Evolutionary conservation across 2,329 filamentous ascomycete species (phyloP).

Genomic region (Fusarium lyarnte): DNA sequence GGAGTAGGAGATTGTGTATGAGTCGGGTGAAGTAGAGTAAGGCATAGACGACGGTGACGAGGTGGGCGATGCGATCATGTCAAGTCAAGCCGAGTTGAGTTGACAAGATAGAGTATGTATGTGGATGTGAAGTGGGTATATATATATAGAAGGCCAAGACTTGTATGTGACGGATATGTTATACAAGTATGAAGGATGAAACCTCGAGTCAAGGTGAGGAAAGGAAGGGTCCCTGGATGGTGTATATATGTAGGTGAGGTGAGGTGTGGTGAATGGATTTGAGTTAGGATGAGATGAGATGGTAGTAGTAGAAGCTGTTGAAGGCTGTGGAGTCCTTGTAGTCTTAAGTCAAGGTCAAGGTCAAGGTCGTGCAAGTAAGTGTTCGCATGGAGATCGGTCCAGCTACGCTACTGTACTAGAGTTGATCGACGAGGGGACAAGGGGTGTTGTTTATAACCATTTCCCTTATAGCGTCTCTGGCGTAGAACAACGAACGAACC

Average conservation of each 20-base stretch:
- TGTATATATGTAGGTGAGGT: conserved; percentile 38
- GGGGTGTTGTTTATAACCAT: conserved; percentile 38
- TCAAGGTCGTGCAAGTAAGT: conserved; percentile 38
- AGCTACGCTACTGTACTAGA: conserved; percentile 34
- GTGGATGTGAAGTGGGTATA: conserved; percentile 19
- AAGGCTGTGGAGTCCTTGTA: conserved; percentile 38
- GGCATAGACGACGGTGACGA: conserved; percentile 22
- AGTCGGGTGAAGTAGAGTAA: conserved; percentile 21
- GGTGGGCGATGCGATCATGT: conserved; percentile 26
- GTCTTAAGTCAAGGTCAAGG: conserved; percentile 28
- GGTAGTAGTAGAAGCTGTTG: conserved; percentile 22
- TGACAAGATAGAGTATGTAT: background rate
- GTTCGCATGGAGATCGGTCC: conserved; percentile 44
- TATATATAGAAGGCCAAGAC: conserved; percentile 25
- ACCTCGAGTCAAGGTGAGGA: background rate
- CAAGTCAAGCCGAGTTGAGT: conserved; percentile 8
- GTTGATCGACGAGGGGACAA: conserved; percentile 39
- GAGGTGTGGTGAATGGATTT: conserved; percentile 23
- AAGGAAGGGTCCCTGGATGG: conserved; percentile 13
- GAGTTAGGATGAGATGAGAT: conserved; percentile 32
- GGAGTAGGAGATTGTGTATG: conserved; percentile 5
- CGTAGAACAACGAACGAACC: conserved; percentile 20
- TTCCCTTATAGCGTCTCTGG: conserved; percentile 27
- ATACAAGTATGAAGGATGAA: conserved; percentile 15
- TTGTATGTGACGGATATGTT: conserved; percentile 17